A percentile compares a stretch with the other conserved stretches of the same genome.
These are phyloP conservation scores for Citropsis articulata DNA, from an alignment of 345 rosid genomes.

Conservation along the genomic window DNA sequence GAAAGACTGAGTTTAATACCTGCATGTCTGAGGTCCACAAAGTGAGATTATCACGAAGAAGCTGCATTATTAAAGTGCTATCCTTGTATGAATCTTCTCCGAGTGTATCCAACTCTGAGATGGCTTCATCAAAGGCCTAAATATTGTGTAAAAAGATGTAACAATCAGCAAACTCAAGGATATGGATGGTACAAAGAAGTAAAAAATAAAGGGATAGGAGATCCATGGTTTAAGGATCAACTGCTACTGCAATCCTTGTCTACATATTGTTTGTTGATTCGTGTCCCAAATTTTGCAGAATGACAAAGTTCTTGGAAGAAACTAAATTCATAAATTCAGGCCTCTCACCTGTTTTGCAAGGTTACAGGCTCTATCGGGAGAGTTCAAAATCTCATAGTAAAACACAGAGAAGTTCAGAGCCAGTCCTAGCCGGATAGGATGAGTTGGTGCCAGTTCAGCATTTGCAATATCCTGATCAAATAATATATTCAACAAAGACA, in stretches of 20 bases:
- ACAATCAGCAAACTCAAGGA: neutral
- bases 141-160: neutral
- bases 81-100: constrained; percentile 41
- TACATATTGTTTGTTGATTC: neutral
- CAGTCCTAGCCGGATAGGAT: constrained; percentile 65
- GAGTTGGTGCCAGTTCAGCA: constrained; percentile 67
- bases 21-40: constrained; percentile 41
- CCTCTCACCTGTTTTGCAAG: constrained; percentile 64
- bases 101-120: constrained; percentile 33
- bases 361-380: constrained; percentile 69
- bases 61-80: constrained; percentile 37
- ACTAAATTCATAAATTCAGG: neutral
- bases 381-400: constrained; percentile 68
- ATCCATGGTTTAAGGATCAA: neutral
- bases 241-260: neutral
- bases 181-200: neutral
- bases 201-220: neutral
- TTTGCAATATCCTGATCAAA: constrained; percentile 52
- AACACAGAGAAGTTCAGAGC: constrained; percentile 73
- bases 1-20: constrained; percentile 14
- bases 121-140: constrained; percentile 38
- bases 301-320: neutral
- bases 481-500: neutral
- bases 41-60: constrained; percentile 39
- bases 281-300: neutral